Evolutionary conservation across 257 asterid species (phyloP), one percentile per base, ranked within the genome.

Genomic region (Ligustrum vulgare): DNA sequence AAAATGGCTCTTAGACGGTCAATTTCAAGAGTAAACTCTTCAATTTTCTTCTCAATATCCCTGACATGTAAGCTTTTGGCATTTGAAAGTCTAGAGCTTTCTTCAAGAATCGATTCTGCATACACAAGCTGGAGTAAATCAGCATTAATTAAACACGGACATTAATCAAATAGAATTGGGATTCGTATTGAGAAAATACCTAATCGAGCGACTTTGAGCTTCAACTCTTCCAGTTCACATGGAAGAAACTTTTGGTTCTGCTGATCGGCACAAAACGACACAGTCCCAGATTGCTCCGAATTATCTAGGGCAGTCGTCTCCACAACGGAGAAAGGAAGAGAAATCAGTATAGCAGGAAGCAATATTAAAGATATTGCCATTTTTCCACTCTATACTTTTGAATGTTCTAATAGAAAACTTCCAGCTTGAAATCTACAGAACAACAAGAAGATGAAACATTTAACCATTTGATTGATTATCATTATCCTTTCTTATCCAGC

Each of bases 121-220:
- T 22, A 36, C 34, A 43, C 9, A 15, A 79, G 76, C 43, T 2
- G 60, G n/a, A 56, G 43, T 62, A 71, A 22, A 70, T 77, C 73
- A 73, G 67, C 64, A 75, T 35, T 67, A 63, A 71, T 77, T 36
- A 67, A 45, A 73, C 39, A 32, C 63, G 54, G 69, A 34, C 81
- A 56, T 16, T 64, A 43, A 36, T 32, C 54, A 35, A 80, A 18
- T 47, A 8, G 15, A n/a, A 71, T 41, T 31, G 32, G 51, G 75
- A 45, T 35, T 23, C 5, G 58, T 28, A 45, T 6, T 54, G 45
- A 6, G 72, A 23, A 13, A 62, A 73, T 82, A 93, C 98, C 98
- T 85, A 94, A 85, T 80, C 86, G 96, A 71, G 88, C 77, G 77
- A 94, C 82, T 83, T 80, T 85, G 83, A 82, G 86, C 78, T 89